These are phyloP conservation scores for Candida dubliniensis DNA, from an alignment of 1,139 yeast species.

Conservation along the genomic window DNA sequence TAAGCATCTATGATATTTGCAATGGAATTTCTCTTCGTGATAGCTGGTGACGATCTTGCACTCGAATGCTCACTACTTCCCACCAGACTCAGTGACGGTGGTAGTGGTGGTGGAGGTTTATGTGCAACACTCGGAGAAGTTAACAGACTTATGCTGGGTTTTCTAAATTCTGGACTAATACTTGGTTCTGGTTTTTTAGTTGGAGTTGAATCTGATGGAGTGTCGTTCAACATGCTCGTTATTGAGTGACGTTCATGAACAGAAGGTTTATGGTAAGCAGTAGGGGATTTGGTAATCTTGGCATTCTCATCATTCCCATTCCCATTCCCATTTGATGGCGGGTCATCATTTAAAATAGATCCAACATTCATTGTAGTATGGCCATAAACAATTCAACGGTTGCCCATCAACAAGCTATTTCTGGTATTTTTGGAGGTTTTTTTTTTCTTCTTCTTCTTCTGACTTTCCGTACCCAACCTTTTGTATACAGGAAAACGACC, in stretches of 20 bases:
- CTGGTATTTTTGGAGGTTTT: background rate
- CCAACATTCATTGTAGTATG: conserved; percentile 44
- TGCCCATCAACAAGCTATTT: background rate
- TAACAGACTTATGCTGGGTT: conserved; percentile 10
- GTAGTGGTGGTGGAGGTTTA: conserved; percentile 4
- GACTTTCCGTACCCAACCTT: too few species aligned
- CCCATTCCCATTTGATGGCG: conserved; percentile 34
- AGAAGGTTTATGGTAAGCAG: conserved; percentile 8
- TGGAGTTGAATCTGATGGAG: conserved; percentile 14
- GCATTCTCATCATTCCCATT: conserved; percentile 12
- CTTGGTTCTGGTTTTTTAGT: conserved; percentile 2
- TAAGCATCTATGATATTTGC: conserved; percentile 43
- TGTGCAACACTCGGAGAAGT: conserved; percentile 7
- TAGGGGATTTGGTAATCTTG: conserved; percentile 2
- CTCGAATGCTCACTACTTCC: conserved; percentile 8
- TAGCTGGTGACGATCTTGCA: conserved; percentile 9
- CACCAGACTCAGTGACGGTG: conserved; percentile 2
- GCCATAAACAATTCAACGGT: too few species aligned
- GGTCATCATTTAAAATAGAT: conserved; percentile 45
- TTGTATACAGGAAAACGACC: background rate
- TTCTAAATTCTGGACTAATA: conserved; percentile 7
- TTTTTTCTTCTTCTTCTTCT: background rate
- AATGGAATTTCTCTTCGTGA: conserved; percentile 40
- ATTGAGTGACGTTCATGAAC: conserved; percentile 31
- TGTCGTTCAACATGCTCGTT: conserved; percentile 29